phyloP scores from a whole-genome alignment of 345 rosid genomes.

The Garcia nutans region DNA sequence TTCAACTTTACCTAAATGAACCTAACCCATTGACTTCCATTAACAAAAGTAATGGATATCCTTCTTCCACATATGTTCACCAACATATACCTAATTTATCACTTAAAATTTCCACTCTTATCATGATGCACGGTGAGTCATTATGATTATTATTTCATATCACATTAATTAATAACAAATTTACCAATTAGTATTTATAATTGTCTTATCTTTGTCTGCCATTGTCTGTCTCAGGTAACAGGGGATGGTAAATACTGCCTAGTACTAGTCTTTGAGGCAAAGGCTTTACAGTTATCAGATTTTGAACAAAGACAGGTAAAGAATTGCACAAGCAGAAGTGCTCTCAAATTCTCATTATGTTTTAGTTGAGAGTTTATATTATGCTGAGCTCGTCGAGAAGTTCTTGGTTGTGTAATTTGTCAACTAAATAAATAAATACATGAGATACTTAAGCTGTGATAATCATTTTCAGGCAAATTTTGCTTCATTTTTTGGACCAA shows the following conservation, averaged over 20 bases:
- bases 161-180: too few species aligned
- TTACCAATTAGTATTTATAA: background rate
- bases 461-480: conserved; percentile 66
- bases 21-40: too few species aligned
- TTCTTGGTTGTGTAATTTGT: background rate
- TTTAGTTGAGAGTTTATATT: background rate
- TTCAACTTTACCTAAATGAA: too few species aligned
- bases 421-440: conserved; percentile 7
- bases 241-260: conserved; percentile 77
- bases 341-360: background rate
- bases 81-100: too few species aligned
- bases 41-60: too few species aligned
- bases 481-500: conserved; percentile 88
- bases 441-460: conserved; percentile 12
- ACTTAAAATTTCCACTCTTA: too few species aligned
- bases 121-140: too few species aligned
- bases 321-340: background rate
- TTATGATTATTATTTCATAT: too few species aligned
- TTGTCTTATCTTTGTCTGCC: background rate
- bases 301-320: conserved; percentile 83
- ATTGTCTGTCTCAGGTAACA: conserved; percentile 48
- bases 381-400: background rate
- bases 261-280: conserved; percentile 76
- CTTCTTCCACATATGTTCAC: too few species aligned
- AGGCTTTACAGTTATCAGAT: conserved; percentile 68